Base-by-base conservation (phyloP, 108 stramenopile genomes). In the Pseudonitzschia multiseries region DNA sequence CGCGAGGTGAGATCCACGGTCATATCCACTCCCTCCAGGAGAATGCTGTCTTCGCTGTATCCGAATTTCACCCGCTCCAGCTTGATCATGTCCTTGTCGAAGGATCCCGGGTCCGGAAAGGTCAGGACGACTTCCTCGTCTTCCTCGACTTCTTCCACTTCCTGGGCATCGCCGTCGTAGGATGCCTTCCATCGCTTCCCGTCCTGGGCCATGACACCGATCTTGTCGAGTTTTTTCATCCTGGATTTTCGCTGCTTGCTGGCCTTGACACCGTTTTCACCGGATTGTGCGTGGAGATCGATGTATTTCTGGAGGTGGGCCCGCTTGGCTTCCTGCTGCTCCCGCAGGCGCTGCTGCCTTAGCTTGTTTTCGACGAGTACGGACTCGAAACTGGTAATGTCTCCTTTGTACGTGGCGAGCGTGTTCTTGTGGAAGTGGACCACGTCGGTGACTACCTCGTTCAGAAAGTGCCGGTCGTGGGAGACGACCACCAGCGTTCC, bases 391-490 rank as follows among this genome's bases (percentile, higher is more conserved):
- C 76, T 93, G 50, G 86, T 81, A 66, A 96, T 92, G 82, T 98
- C 90, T 28, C 96, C 94, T 18, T 81, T 81, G 81, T 97, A 97
- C 28, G 89, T 90, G 24, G 80, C 83, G 15, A 98, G 83, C 69
- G 80, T 87, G 57, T 85, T 76, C 51, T 81, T 66, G 67, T 93
- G 72, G 66, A 97, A 93, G 74, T 96, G 94, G 31, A 96, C 83
- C 32, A 94, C 84, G 74, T 96, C 96, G n/a, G 96, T 92, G 20
- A 86, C 82, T 44, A 96, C 85, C 56, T 90, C 88, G 53, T 97
- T 94, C 65, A 97, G 67, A 71, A 98, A 98, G 56, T 85, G 81
- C 8, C 96, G 85, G 75, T 98, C 96, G 75, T 98, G 96, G 21
- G 92, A 94, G 3, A 98, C 96, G 43, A 97, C 82, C 6, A 98